Evolutionary conservation across 768 basidiomycete genomes (phyloP).

Genomic region (Leccinum disarticulatum): DNA sequence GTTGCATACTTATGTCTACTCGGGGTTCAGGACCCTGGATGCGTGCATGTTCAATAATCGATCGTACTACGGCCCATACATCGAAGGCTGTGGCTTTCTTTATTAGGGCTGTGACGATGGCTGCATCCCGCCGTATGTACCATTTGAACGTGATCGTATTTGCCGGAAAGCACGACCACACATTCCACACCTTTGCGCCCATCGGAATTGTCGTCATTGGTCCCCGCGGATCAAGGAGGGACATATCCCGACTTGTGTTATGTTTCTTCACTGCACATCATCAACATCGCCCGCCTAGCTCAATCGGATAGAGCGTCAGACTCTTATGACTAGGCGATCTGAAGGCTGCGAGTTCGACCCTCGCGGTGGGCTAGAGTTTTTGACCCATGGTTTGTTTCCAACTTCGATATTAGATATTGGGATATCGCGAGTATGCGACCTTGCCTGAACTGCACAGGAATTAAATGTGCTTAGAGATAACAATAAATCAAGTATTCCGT

Average conservation of each 20-base stretch:
- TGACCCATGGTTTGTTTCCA: background rate
- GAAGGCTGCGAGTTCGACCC: conserved; percentile 67
- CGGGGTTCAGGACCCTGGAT: conserved; percentile 19
- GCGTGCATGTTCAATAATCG: conserved; percentile 20
- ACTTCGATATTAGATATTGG: too few relatives aligned
- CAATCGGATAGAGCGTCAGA: conserved; percentile 70
- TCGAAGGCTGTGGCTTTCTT: conserved; percentile 12
- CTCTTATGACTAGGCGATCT: conserved; percentile 53
- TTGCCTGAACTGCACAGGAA: background rate
- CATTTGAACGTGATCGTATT: conserved; percentile 9
- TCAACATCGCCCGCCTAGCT: conserved; percentile 52
- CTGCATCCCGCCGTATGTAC: conserved; percentile 14
- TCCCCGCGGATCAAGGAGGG: background rate
- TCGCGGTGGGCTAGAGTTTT: conserved; percentile 53
- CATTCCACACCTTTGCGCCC: conserved; percentile 29
- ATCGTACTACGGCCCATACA: conserved; percentile 4
- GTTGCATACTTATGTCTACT: conserved; percentile 7
- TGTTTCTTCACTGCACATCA: fast-evolving
- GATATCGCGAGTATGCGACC: background rate
- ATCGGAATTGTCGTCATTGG: conserved; percentile 3
- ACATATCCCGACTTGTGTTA: background rate
- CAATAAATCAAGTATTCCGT: conserved; percentile 24
- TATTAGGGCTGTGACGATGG: conserved; percentile 14
- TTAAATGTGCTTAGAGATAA: conserved; percentile 13
- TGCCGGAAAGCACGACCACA: conserved; percentile 6